Percentiles rank a stretch among this genome's conserved stretches.
These are phyloP conservation scores for Dioscorea zingiberensis DNA, from an alignment of 106 monocot genomes.

Conservation along the genomic window DNA sequence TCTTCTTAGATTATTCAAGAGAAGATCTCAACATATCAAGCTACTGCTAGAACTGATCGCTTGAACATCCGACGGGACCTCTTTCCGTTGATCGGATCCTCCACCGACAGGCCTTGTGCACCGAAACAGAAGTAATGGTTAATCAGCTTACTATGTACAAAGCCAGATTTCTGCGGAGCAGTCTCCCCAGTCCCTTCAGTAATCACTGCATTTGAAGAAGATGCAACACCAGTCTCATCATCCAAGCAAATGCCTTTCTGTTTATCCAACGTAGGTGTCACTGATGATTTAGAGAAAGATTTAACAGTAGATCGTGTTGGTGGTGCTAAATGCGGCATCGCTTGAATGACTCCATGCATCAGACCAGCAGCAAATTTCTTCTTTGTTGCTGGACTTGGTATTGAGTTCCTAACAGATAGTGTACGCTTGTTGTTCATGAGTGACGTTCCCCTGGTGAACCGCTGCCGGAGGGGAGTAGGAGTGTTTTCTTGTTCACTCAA, in stretches of 20 bases:
- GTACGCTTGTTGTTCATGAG: slow-evolving; percentile 59
- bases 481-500: slow-evolving; percentile 34
- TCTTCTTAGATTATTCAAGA: too few relatives aligned
- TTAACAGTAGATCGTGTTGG: slow-evolving; percentile 13
- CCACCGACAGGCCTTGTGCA: slow-evolving; percentile 40
- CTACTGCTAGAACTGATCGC: slow-evolving; percentile 24
- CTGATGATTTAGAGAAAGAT: slow-evolving; percentile 13
- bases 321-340: slow-evolving; percentile 55
- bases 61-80: slow-evolving; percentile 27
- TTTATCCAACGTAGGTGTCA: too few relatives aligned
- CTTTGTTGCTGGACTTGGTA: slow-evolving; percentile 55
- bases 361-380: slow-evolving; percentile 59
- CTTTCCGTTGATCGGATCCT: slow-evolving; percentile 26
- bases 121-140: slow-evolving; percentile 80
- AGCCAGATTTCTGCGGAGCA: slow-evolving; percentile 15
- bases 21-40: slow-evolving; percentile 16
- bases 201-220: slow-evolving; percentile 24
- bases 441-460: slow-evolving; percentile 41
- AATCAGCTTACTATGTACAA: slow-evolving; percentile 35
- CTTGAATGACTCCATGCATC: slow-evolving; percentile 69
- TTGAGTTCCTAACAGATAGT: slow-evolving; percentile 38
- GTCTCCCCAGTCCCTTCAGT: slow-evolving; percentile 4
- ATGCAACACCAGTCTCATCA: slow-evolving; percentile 18
- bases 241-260: slow-evolving; percentile 29
- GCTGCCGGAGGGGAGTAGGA: slow-evolving; percentile 61